Evolutionary conservation across 352 stramenopile species (phyloP).

Genomic region (Globisporangium cystogenes): DNA sequence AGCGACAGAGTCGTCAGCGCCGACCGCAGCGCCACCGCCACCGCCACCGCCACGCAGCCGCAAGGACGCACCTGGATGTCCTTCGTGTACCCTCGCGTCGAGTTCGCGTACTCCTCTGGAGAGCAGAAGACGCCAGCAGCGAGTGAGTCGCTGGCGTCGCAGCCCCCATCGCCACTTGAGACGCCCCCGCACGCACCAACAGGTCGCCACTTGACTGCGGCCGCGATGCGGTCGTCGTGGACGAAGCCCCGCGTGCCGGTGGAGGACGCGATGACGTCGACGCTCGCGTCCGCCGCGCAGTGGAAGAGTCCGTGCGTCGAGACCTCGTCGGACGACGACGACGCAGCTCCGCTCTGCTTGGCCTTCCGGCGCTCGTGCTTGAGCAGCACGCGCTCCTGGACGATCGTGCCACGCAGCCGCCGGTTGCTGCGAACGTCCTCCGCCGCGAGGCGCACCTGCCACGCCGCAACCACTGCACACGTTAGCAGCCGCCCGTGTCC

Average conservation of each 20-base stretch:
- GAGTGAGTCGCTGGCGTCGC: background rate
- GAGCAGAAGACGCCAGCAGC: too few species aligned
- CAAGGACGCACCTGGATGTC: slow-evolving; percentile 7
- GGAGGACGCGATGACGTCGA: background rate
- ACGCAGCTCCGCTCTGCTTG: background rate
- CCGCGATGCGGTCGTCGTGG: slow-evolving; percentile 5
- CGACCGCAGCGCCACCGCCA: too few species aligned
- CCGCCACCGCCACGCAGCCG: background rate
- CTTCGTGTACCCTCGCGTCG: slow-evolving; percentile 13
- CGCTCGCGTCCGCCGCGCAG: background rate
- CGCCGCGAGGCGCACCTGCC: slow-evolving; percentile 28
- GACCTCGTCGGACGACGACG: slow-evolving; percentile 8
- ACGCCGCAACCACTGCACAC: too few species aligned
- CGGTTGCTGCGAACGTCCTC: slow-evolving; percentile 19
- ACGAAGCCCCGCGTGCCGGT: slow-evolving; percentile 11
- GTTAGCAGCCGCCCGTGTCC: too few species aligned
- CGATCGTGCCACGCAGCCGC: slow-evolving; percentile 24
- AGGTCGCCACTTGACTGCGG: slow-evolving; percentile 9
- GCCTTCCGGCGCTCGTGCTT: slow-evolving; percentile 6
- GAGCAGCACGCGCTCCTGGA: slow-evolving; percentile 23
- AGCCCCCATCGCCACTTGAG: too few species aligned
- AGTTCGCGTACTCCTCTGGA: slow-evolving; percentile 7
- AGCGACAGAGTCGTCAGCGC: background rate
- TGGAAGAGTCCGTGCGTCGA: slow-evolving; percentile 5
- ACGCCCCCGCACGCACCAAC: slow-evolving; percentile 11